These are phyloP conservation scores for Solanum sejunctum DNA, from an alignment of 257 asterid species.

Conservation along the genomic window DNA sequence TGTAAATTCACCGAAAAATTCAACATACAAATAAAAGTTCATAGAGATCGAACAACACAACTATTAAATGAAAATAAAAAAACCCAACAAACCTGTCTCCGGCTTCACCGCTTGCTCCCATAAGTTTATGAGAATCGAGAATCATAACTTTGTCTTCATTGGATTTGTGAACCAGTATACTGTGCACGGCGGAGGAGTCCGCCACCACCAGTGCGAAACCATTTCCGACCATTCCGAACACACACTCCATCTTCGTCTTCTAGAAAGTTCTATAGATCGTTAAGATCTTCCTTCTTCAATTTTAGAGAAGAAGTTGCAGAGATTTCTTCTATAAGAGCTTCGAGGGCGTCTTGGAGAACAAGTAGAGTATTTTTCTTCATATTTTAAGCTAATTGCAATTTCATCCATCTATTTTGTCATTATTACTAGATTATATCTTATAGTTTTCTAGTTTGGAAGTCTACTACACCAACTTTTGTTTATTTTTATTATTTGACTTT, in stretches of 20 bases:
- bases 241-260: conserved; percentile 62
- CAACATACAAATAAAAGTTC: not conserved
- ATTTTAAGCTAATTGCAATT: not conserved
- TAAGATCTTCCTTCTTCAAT: conserved; percentile 5
- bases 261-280: not conserved
- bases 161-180: conserved; percentile 90
- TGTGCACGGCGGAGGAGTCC: conserved; percentile 91
- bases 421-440: not conserved
- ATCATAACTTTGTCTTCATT: conserved; percentile 92
- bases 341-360: conserved; percentile 54
- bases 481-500: not conserved
- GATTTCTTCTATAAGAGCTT: not conserved
- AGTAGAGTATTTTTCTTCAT: not conserved
- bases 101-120: conserved; percentile 98
- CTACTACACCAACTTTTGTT: not conserved
- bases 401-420: not conserved
- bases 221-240: conserved; percentile 80
- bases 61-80: not conserved
- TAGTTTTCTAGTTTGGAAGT: not conserved
- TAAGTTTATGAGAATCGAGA: conserved; percentile 84
- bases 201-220: conserved; percentile 86
- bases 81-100: conserved; percentile 60
- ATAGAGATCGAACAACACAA: not conserved
- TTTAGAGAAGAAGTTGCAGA: not conserved
- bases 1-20: conserved; percentile 1